Conservation (phyloP, 768 basidiomycete species). For the Phanerochaete carnosa region DNA sequence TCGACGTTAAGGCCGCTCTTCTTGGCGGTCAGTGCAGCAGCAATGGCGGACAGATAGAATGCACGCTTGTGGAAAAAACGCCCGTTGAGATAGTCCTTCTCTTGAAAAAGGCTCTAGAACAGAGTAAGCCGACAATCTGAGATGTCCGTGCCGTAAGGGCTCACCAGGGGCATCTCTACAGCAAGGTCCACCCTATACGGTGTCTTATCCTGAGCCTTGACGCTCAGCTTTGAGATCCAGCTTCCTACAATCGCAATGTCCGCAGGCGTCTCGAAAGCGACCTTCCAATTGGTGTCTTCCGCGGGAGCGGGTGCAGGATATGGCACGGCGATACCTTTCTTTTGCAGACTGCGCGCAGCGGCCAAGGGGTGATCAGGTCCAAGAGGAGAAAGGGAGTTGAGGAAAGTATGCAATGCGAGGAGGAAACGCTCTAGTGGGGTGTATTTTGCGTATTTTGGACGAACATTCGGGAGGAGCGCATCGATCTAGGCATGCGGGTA, state of each 20-base stretch:
- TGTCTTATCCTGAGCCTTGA: conserved; percentile 64
- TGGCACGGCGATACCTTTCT: conserved; percentile 59
- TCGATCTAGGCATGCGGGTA: conserved; percentile 52
- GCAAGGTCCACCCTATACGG: conserved; percentile 76
- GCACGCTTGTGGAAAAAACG: conserved; percentile 92
- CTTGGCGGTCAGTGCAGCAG: conserved; percentile 49
- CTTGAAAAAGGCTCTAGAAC: conserved; percentile 75
- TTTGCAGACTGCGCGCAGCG: conserved; percentile 53
- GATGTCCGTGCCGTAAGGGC: neutral
- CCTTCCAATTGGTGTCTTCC: conserved; percentile 85
- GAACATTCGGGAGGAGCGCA: conserved; percentile 72
- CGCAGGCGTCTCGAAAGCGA: conserved; percentile 73
- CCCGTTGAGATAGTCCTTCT: conserved; percentile 89
- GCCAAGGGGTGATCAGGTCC: conserved; percentile 61
- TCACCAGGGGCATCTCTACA: conserved; percentile 82
- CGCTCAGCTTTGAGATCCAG: conserved; percentile 76
- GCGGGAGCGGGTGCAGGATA: conserved; percentile 68
- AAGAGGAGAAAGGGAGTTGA: conserved; percentile 57
- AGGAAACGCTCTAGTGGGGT: conserved; percentile 64
- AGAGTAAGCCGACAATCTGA: neutral
- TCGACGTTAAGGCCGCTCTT: conserved; percentile 51
- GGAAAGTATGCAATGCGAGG: conserved; percentile 59
- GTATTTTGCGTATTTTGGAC: conserved; percentile 46
- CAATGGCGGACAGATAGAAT: conserved; percentile 82
- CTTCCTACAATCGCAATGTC: conserved; percentile 82